A percentile compares a stretch with the other conserved stretches of the same genome.
phyloP scores from a whole-genome alignment of 768 basidiomycete genomes.

The Cubamyces sp. region DNA sequence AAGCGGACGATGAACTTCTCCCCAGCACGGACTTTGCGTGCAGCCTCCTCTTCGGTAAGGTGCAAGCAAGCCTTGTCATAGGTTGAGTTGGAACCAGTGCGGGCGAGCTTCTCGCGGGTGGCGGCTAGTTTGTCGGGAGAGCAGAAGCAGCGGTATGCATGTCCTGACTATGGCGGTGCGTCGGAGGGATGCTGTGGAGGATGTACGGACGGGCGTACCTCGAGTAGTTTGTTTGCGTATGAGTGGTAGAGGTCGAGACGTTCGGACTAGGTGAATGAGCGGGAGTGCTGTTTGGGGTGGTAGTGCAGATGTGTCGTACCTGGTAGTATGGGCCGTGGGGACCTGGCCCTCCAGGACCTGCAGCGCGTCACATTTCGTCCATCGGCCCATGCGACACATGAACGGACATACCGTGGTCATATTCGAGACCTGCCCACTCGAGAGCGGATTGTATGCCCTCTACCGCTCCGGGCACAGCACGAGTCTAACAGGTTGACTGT shows the following conservation, averaged over 20 bases:
- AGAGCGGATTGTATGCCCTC: conserved; percentile 77
- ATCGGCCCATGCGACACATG: neutral
- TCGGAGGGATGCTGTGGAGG: neutral
- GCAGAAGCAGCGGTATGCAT: conserved; percentile 97
- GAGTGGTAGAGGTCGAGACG: conserved; percentile 81
- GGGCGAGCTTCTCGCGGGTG: conserved; percentile 71
- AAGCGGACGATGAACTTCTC: conserved; percentile 85
- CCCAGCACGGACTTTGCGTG: conserved; percentile 70
- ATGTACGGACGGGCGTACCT: conserved; percentile 49
- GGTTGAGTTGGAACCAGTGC: conserved; percentile 72
- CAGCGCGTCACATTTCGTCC: neutral
- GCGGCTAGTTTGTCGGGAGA: conserved; percentile 67
- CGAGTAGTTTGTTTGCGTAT: conserved; percentile 74
- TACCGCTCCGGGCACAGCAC: conserved; percentile 82
- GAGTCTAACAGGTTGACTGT: conserved; percentile 51
- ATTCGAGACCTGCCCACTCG: conserved; percentile 89
- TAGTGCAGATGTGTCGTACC: conserved; percentile 42
- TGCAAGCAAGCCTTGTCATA: conserved; percentile 92
- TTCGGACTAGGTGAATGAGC: conserved; percentile 64
- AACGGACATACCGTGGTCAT: conserved; percentile 76
- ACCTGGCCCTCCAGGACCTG: conserved; percentile 80
- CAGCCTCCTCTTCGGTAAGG: conserved; percentile 84
- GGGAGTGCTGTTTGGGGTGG: neutral
- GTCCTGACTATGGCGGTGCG: conserved; percentile 59
- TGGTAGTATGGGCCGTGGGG: conserved; percentile 87